These are phyloP conservation scores for Annulohypoxylon moriforme DNA, from an alignment of 495 filamentous ascomycete genomes.

Conservation along the genomic window DNA sequence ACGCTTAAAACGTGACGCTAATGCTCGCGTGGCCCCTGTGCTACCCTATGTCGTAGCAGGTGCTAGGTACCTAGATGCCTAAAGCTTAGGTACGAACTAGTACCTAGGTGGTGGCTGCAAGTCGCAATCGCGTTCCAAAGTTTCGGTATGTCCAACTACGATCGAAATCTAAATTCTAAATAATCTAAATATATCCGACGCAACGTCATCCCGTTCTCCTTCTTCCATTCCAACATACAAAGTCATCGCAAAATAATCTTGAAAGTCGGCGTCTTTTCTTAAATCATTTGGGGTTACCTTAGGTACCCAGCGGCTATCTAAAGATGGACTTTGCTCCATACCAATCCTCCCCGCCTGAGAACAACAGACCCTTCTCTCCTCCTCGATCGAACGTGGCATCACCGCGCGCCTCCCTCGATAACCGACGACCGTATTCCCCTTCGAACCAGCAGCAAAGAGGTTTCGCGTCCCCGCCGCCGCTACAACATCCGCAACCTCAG, in stretches of 20 bases:
- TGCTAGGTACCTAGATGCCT: background rate
- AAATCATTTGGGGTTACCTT: background rate
- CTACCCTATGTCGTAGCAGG: background rate
- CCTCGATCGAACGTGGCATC: constrained; percentile 63
- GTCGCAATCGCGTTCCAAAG: constrained; percentile 20
- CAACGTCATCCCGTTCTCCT: constrained; percentile 25
- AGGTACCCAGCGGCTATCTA: background rate
- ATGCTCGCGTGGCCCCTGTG: background rate
- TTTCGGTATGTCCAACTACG: constrained; percentile 10
- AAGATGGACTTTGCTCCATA: constrained; percentile 96
- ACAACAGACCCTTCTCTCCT: constrained; percentile 76
- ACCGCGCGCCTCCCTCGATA: constrained; percentile 63
- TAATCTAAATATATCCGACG: constrained; percentile 25
- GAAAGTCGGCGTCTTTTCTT: background rate
- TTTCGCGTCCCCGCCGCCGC: constrained; percentile 56
- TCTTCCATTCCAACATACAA: background rate
- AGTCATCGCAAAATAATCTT: background rate
- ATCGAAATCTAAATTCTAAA: constrained; percentile 3
- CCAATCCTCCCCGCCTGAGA: constrained; percentile 86
- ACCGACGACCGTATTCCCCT: constrained; percentile 60
- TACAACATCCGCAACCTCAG: constrained; percentile 63
- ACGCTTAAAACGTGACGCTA: background rate
- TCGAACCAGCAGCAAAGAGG: constrained; percentile 51
- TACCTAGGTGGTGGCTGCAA: constrained; percentile 12
- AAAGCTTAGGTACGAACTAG: background rate